phyloP scores from a whole-genome alignment of 2,329 filamentous ascomycete species.

The Nectriaceae sp. region DNA sequence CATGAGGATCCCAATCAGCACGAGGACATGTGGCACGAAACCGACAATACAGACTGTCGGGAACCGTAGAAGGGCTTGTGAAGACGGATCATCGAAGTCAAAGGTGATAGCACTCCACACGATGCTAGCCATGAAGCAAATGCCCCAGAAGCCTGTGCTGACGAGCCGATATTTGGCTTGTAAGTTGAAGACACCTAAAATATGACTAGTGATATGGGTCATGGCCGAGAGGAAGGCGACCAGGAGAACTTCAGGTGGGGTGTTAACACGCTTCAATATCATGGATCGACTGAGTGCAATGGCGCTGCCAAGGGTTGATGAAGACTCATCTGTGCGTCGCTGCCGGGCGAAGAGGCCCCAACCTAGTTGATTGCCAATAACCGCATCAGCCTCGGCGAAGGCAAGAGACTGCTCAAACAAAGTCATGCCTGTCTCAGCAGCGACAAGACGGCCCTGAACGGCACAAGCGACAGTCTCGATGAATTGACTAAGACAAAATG shows the following conservation, averaged over 20 bases:
- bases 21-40: constrained; percentile 91
- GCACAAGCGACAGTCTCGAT: constrained; percentile 87
- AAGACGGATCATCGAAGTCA: constrained; percentile 59
- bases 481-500: constrained; percentile 76
- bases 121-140: constrained; percentile 87
- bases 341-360: constrained; percentile 63
- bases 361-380: constrained; percentile 77
- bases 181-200: constrained; percentile 77
- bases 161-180: constrained; percentile 79
- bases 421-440: constrained; percentile 92
- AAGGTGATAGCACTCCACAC: constrained; percentile 71
- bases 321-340: constrained; percentile 34
- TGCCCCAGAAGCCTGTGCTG: constrained; percentile 86
- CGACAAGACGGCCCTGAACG: constrained; percentile 76
- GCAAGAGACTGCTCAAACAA: constrained; percentile 94
- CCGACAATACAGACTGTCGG: constrained; percentile 94
- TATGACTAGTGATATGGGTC: constrained; percentile 83
- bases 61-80: constrained; percentile 75
- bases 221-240: constrained; percentile 86
- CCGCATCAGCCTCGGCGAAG: constrained; percentile 92
- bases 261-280: constrained; percentile 80
- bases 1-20: constrained; percentile 74
- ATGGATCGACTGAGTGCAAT: constrained; percentile 62
- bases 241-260: constrained; percentile 83
- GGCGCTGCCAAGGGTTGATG: constrained; percentile 26